Evolutionary conservation across 2,329 filamentous ascomycete genomes (phyloP).

Genomic region (Fusarium newnesense): DNA sequence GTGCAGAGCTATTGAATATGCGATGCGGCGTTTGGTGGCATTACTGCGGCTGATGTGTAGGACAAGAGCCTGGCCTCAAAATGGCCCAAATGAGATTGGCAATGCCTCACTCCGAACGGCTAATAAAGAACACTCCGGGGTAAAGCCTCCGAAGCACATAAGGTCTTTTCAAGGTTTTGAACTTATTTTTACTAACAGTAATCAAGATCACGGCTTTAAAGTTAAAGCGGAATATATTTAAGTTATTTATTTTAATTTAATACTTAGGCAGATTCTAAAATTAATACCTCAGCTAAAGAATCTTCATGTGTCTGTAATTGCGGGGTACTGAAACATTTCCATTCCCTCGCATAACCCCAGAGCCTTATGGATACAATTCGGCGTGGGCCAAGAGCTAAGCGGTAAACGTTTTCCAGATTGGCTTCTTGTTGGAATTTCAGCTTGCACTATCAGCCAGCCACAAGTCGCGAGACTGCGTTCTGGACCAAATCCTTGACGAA

Average conservation of each 20-base stretch:
- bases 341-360: too few relatives aligned
- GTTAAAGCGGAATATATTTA: too few relatives aligned
- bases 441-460: neutral
- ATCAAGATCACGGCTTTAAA: too few relatives aligned
- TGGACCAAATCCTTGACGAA: neutral
- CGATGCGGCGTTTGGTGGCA: too few relatives aligned
- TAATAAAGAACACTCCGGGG: neutral
- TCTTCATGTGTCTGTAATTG: too few relatives aligned
- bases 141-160: neutral
- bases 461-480: neutral
- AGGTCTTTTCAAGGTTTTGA: fast-evolving
- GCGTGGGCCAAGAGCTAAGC: neutral
- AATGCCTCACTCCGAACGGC: neutral
- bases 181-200: neutral
- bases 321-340: too few relatives aligned
- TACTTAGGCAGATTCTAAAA: neutral
- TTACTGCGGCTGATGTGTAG: neutral
- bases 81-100: neutral
- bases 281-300: neutral
- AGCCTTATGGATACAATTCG: too few relatives aligned
- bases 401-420: neutral
- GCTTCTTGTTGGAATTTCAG: fast-evolving
- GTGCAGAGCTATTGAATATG: too few relatives aligned
- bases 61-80: neutral
- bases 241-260: too few relatives aligned